These are phyloP conservation scores for Citrus glauca DNA, from an alignment of 345 rosid genomes.

Conservation along the genomic window DNA sequence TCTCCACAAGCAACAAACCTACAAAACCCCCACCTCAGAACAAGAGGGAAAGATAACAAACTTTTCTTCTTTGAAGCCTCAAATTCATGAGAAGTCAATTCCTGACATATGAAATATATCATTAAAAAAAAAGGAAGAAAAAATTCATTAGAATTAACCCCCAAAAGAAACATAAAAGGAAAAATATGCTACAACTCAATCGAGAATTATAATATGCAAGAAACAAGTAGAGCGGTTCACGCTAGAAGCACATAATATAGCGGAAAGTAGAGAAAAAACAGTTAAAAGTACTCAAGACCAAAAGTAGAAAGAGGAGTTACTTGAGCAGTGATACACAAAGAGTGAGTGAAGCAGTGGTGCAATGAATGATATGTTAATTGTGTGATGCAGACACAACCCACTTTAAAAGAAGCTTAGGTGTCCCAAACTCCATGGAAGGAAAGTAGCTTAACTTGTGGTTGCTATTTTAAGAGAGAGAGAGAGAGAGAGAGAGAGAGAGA, in stretches of 20 bases:
- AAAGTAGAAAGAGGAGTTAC: conserved; percentile 2
- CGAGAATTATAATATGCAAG: background rate
- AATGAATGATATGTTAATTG: background rate
- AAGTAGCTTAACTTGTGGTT: background rate
- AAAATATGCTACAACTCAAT: conserved; percentile 3
- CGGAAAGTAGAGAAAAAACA: background rate
- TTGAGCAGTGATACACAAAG: conserved; percentile 5
- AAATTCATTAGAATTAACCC: background rate
- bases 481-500: conserved; percentile 5
- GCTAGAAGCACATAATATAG: background rate
- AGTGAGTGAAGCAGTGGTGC: conserved; percentile 4
- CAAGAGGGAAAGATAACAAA: background rate
- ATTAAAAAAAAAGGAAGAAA: background rate
- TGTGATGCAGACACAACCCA: conserved; percentile 10
- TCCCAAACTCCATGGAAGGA: conserved; percentile 33
- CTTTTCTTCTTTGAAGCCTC: background rate
- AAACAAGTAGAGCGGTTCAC: background rate
- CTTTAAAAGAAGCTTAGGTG: conserved; percentile 12
- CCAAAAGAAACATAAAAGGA: background rate
- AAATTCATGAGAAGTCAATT: conserved; percentile 12
- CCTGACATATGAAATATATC: conserved; percentile 4
- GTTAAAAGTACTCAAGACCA: background rate
- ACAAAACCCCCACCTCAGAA: conserved; percentile 8
- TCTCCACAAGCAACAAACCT: background rate
- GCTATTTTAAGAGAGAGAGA: conserved; percentile 8